Percentiles rank a stretch among this genome's conserved stretches.
Conservation (phyloP, 148 eudicot genomes). For the Nyssa sinensis region DNA sequence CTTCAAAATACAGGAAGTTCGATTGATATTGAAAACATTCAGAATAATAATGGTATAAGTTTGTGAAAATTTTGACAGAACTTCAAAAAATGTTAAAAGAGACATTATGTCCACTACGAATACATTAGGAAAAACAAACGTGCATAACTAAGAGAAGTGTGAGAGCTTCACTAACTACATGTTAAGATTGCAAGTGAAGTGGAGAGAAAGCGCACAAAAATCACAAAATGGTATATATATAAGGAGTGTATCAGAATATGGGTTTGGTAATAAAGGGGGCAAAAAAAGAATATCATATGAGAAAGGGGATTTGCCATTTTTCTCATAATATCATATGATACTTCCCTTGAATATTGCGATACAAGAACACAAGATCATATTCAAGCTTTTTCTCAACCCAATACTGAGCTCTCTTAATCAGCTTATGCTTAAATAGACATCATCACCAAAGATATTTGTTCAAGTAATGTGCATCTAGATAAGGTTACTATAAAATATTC, state of each 20-base stretch:
- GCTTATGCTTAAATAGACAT: not conserved
- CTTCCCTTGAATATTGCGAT: not conserved
- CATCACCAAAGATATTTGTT: not conserved
- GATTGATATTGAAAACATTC: too few species aligned
- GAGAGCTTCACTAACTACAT: too few species aligned
- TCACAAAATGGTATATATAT: too few species aligned
- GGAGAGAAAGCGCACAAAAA: too few species aligned
- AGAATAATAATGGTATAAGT: too few species aligned
- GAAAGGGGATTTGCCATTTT: not conserved
- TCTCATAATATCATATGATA: not conserved
- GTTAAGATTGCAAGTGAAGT: too few species aligned
- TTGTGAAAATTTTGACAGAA: not conserved
- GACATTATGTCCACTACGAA: too few species aligned
- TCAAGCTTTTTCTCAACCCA: not conserved
- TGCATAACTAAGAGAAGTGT: not conserved
- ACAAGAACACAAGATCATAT: not conserved
- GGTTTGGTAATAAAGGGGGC: not conserved
- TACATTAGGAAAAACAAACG: too few species aligned
- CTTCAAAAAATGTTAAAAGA: not conserved
- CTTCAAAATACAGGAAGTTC: not conserved
- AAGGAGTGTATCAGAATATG: not conserved
- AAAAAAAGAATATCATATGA: not conserved
- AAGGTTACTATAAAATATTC: too few species aligned
- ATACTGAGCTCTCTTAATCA: not conserved
- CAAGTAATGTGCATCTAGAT: not conserved